These are phyloP conservation scores for Aspergillus hancockii DNA, from an alignment of 495 filamentous ascomycete genomes.

Conservation along the genomic window DNA sequence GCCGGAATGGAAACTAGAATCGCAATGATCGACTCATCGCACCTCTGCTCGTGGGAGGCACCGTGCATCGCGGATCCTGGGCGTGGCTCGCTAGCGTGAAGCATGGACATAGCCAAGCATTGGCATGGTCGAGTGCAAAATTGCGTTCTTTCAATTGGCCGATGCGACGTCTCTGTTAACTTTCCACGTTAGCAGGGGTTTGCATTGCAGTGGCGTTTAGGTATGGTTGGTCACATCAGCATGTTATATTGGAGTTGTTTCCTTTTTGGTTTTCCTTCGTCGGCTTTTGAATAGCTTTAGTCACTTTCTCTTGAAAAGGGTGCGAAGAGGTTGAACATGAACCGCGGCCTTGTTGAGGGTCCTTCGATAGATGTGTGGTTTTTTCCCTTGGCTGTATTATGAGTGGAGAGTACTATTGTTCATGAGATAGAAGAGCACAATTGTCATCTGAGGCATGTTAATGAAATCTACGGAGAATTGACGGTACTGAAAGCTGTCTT, in stretches of 20 bases:
- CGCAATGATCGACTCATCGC: neutral
- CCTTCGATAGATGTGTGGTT: neutral
- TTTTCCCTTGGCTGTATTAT: neutral
- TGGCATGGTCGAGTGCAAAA: neutral
- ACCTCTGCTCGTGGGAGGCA: neutral
- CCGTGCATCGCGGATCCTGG: neutral
- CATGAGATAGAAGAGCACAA: neutral
- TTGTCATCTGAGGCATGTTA: no score
- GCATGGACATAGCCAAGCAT: neutral
- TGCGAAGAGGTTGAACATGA: neutral
- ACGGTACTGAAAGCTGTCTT: no score
- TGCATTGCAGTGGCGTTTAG: neutral
- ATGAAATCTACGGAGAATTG: no score
- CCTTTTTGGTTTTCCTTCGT: neutral
- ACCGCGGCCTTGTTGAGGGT: neutral
- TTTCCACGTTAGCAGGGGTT: neutral
- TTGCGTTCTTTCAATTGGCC: neutral
- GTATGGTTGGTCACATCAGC: neutral
- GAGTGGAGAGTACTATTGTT: no score
- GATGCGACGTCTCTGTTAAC: neutral
- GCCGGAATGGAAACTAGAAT: neutral
- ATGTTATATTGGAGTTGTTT: constrained; percentile 2
- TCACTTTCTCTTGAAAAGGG: neutral
- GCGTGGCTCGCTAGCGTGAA: neutral
- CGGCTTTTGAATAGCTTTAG: neutral